phyloP scores from a whole-genome alignment of 371 early-diverging fungal species.

The Rhizopus microsporus region DNA sequence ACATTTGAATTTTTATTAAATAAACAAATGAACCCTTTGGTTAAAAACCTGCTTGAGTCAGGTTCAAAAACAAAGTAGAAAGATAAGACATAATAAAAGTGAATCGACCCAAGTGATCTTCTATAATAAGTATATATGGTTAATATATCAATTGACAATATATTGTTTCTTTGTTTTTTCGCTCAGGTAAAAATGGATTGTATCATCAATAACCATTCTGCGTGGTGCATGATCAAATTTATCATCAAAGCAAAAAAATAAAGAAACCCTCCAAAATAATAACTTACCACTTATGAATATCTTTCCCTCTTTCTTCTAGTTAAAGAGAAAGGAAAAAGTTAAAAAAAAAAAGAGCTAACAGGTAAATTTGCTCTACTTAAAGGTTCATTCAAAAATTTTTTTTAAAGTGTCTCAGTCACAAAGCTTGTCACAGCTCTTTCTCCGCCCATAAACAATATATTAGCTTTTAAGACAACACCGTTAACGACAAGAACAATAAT shows the following conservation, averaged over 20 bases:
- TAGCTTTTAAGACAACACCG: too few species aligned
- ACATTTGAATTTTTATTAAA: background rate
- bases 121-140: background rate
- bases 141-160: background rate
- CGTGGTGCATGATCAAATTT: slow-evolving; percentile 43
- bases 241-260: slow-evolving; percentile 27
- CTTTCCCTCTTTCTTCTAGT: too few species aligned
- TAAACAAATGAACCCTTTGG: background rate
- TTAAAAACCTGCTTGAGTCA: background rate
- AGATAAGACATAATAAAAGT: slow-evolving; percentile 2
- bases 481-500: too few species aligned
- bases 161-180: background rate
- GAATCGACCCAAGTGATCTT: too few species aligned
- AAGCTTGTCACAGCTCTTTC: too few species aligned
- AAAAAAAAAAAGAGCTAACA: too few species aligned
- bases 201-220: slow-evolving; percentile 39
- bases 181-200: slow-evolving; percentile 25
- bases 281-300: slow-evolving; percentile 1
- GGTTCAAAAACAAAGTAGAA: background rate
- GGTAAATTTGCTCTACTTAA: too few species aligned
- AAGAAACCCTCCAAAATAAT: background rate
- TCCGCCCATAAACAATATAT: too few species aligned
- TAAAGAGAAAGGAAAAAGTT: too few species aligned
- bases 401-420: too few species aligned
- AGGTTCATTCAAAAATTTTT: too few species aligned